phyloP scores from a whole-genome alignment of 257 asterid species.

The Solanum peruvianum region DNA sequence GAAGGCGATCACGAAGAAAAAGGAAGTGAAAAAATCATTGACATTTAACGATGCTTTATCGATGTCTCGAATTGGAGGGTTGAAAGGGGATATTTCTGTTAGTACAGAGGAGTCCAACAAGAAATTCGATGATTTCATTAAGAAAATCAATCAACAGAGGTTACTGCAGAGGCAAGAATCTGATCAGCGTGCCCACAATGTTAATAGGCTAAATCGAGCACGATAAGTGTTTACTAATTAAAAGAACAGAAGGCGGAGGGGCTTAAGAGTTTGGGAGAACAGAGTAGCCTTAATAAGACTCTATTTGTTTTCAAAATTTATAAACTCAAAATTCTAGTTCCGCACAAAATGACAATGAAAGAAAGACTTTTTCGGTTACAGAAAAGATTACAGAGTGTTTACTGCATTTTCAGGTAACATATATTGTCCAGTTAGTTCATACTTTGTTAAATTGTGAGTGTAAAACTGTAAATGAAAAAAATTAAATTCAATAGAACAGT shows the following conservation, averaged over 20 bases:
- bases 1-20: conserved; percentile 26
- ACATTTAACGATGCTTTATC: conserved; percentile 47
- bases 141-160: conserved; percentile 34
- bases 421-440: neutral
- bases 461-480: neutral
- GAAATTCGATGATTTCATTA: conserved; percentile 45
- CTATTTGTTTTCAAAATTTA: neutral
- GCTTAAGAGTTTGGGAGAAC: neutral
- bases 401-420: neutral
- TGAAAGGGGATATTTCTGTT: conserved; percentile 40
- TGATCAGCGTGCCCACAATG: conserved; percentile 15
- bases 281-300: neutral
- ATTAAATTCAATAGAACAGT: neutral
- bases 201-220: neutral
- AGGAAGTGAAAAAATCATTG: conserved; percentile 37
- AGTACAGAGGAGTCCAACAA: conserved; percentile 39
- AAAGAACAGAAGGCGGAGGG: neutral
- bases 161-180: conserved; percentile 58
- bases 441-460: neutral
- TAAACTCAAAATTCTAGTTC: neutral
- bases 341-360: too few relatives aligned
- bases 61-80: conserved; percentile 27
- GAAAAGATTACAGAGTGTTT: neutral
- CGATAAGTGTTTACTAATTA: neutral
- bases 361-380: neutral